Evolutionary conservation across 352 stramenopile species (phyloP).

Genomic region (Phytophthora boehmeriae): DNA sequence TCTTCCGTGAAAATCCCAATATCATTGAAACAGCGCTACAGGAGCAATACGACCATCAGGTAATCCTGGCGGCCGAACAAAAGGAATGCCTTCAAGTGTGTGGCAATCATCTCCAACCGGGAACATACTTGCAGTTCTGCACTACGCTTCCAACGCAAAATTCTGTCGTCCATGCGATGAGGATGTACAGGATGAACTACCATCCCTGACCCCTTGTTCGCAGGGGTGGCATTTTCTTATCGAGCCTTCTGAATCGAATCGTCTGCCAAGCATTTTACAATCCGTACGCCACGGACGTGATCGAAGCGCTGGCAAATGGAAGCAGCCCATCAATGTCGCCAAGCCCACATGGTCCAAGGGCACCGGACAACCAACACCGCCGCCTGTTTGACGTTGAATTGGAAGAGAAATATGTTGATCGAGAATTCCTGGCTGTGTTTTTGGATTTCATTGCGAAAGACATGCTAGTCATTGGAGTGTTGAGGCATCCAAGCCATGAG

Average conservation of each 20-base stretch:
- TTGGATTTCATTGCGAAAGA: conserved; percentile 45
- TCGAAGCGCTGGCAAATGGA: conserved; percentile 54
- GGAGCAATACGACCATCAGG: conserved; percentile 35
- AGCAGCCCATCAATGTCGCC: conserved; percentile 7
- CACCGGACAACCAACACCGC: background rate
- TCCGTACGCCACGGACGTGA: conserved; percentile 71
- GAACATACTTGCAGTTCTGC: conserved; percentile 51
- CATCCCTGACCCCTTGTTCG: conserved; percentile 61
- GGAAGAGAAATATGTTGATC: conserved; percentile 42
- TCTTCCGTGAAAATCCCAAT: conserved; percentile 46
- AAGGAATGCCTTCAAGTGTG: conserved; percentile 3
- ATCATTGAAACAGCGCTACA: conserved; percentile 44
- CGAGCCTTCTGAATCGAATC: conserved; percentile 63
- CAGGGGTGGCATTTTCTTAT: conserved; percentile 62
- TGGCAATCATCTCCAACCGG: background rate
- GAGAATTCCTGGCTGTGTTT: conserved; percentile 53
- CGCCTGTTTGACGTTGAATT: conserved; percentile 48
- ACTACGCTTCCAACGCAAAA: conserved; percentile 53
- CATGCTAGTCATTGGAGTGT: conserved; percentile 57
- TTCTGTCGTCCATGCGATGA: conserved; percentile 59
- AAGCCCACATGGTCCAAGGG: background rate
- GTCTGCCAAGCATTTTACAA: conserved; percentile 85
- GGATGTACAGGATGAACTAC: conserved; percentile 49
- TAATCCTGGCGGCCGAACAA: conserved; percentile 6
- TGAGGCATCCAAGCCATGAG: conserved; percentile 37